Percentiles rank a stretch among this genome's conserved stretches.
Conservation (phyloP, 257 asterid species). For the Nicotiana sylvestris region DNA sequence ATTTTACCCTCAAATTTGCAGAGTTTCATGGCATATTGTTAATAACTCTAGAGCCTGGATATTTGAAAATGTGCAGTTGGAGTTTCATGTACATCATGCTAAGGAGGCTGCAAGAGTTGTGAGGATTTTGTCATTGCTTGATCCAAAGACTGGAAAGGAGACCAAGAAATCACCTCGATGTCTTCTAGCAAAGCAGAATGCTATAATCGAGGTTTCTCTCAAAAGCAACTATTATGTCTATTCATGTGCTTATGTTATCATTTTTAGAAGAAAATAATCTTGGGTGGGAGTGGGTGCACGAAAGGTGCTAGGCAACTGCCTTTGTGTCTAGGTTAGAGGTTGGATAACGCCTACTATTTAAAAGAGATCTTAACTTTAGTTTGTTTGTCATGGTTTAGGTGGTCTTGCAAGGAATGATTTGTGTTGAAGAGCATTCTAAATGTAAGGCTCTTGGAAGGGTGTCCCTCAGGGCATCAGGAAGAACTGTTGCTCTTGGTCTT, state of each 20-base stretch:
- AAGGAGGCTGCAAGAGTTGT: slow-evolving; percentile 78
- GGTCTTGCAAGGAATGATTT: slow-evolving; percentile 53
- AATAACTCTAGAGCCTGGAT: background rate
- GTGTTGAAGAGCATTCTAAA: slow-evolving; percentile 64
- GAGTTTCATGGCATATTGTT: background rate
- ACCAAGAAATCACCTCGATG: slow-evolving; percentile 77
- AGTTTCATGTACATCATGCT: slow-evolving; percentile 79
- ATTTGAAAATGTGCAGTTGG: slow-evolving; percentile 48
- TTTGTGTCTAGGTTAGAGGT: background rate
- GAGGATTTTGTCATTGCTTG: slow-evolving; percentile 60
- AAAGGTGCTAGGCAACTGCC: background rate
- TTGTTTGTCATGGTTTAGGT: slow-evolving; percentile 38
- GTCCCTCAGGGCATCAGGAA: slow-evolving; percentile 78
- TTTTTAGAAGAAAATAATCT: background rate
- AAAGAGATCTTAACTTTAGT: background rate
- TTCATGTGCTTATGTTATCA: background rate
- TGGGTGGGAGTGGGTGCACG: background rate
- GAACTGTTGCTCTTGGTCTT: slow-evolving; percentile 64
- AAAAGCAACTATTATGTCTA: background rate
- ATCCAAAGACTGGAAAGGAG: slow-evolving; percentile 76
- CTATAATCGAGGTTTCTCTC: slow-evolving; percentile 67
- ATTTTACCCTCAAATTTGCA: slow-evolving; percentile 43
- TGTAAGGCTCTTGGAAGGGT: slow-evolving; percentile 79
- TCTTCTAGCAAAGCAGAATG: slow-evolving; percentile 73
- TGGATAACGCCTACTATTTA: background rate